Evolutionary conservation across 805 yeast genomes (phyloP).

Genomic region (Pichia heedii): DNA sequence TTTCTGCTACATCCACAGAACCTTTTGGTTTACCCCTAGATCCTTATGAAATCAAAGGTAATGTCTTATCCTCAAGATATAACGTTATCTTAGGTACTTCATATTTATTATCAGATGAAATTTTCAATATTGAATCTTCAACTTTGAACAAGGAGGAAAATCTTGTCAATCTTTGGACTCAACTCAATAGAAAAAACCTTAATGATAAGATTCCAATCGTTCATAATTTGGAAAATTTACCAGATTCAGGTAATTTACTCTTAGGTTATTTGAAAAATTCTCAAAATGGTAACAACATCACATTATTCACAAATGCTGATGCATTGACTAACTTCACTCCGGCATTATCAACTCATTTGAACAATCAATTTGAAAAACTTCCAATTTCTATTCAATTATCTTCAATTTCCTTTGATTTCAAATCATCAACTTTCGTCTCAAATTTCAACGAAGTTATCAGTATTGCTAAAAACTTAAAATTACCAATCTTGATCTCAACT

Average conservation of each 20-base stretch:
- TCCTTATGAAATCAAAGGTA: constrained; percentile 40
- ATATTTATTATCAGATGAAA: constrained; percentile 40
- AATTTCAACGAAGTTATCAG: constrained; percentile 56
- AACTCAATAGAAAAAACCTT: constrained; percentile 41
- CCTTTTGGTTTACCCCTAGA: constrained; percentile 61
- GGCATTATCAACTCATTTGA: constrained; percentile 32
- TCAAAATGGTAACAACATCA: constrained; percentile 13
- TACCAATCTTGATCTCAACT: constrained; percentile 64
- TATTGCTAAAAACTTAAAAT: constrained; percentile 53
- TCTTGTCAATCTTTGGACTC: constrained; percentile 58
- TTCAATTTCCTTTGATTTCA: constrained; percentile 60
- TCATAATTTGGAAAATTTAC: constrained; percentile 58
- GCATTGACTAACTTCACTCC: constrained; percentile 64
- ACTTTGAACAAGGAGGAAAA: constrained; percentile 29
- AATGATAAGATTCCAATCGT: constrained; percentile 52
- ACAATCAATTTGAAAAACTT: constrained; percentile 26
- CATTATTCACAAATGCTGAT: constrained; percentile 59
- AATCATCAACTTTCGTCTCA: constrained; percentile 42
- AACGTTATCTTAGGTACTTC: constrained; percentile 47
- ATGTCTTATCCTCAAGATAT: constrained; percentile 45
- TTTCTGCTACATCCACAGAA: constrained; percentile 32
- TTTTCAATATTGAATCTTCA: constrained; percentile 47
- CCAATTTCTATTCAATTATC: constrained; percentile 69
- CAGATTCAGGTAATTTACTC: constrained; percentile 76
- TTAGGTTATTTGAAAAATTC: constrained; percentile 51